Evolutionary conservation across 2,329 filamentous ascomycete genomes (phyloP), one percentile per base, ranked within the genome.

Genomic region (Xylaria multiplex): DNA sequence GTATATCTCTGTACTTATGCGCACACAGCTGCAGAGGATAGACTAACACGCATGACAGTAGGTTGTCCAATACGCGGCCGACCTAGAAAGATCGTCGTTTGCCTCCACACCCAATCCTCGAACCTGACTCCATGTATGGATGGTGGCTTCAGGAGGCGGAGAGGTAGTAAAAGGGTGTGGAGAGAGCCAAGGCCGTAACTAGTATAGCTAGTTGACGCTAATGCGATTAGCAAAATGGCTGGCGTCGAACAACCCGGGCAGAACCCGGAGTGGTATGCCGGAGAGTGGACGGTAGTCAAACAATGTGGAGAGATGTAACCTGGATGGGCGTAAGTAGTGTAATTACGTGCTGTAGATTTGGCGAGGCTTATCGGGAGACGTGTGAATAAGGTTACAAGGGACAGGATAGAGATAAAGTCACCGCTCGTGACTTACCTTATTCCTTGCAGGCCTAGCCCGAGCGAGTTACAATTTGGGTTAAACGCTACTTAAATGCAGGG

Each of bases 121-220:
- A 64, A 24, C 35, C 57, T 56, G 49, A 57, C 46, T 50, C 60
- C 32, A 37, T 42, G 24, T 49, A 42, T 11, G 24, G 22, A 43
- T 35, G 45, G 52, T 24, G 52, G 45, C 57, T 27, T 19, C 27
- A n/a, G 32, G 24, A 52, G 57, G 57, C 56, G 43, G 49, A 37
- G 55, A 52, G 57, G 22, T 42, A 65, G 57, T 52, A 53, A 68
- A 24, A 19, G 48, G 14, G 16, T 53, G 62, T 59, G 54, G 61
- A 37, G 56, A 48, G 61, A 55, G 52, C 61, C 45, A 65, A 46
- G 62, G 16, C 42, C 37, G 64, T 22, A 66, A 59, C 16, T 45
- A 59, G 50, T 55, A 64, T 63, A 64, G 54, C 42, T 35, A 9
- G 40, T 14, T 14, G 13, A n/a, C 46, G 40, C 65, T 64, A 64